Conservation (phyloP, 345 rosid species). For the Ailanthus altissimus region DNA sequence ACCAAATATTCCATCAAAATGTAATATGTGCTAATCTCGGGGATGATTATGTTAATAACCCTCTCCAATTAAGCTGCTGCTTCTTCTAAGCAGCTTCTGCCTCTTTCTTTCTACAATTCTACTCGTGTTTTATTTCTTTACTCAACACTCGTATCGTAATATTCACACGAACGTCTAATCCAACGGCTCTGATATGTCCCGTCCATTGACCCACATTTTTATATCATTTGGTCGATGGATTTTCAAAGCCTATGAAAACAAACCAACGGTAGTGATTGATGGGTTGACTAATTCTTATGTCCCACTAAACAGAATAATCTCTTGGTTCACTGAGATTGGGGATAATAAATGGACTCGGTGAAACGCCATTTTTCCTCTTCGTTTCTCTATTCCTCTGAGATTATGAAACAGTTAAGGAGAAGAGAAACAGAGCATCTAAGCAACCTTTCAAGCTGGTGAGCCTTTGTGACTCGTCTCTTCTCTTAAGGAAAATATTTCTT, state of each 20-base stretch:
- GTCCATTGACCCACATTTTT: not conserved
- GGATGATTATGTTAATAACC: no score
- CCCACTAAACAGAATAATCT: conserved; percentile 17
- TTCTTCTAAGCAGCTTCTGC: not conserved
- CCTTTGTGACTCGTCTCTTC: conserved; percentile 2
- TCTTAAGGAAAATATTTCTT: not conserved
- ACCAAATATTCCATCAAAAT: no score
- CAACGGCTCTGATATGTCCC: conserved; percentile 23
- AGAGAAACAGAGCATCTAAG: conserved; percentile 20
- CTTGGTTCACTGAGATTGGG: conserved; percentile 11
- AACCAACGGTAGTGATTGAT: conserved; percentile 31
- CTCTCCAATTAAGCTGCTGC: conserved; percentile 9
- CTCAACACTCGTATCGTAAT: not conserved
- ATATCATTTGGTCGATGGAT: not conserved
- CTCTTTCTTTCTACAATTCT: not conserved
- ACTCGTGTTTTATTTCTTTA: not conserved
- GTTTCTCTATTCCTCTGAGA: not conserved
- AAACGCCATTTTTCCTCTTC: not conserved
- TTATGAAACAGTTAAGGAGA: conserved; percentile 17
- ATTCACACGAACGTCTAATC: not conserved
- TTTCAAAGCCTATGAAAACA: no score
- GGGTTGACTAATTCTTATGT: conserved; percentile 24
- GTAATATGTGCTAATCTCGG: no score
- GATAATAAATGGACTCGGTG: conserved; percentile 20
- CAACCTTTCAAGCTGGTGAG: conserved; percentile 35